Evolutionary conservation across 345 rosid genomes (phyloP).

Genomic region (Populus simonii): DNA sequence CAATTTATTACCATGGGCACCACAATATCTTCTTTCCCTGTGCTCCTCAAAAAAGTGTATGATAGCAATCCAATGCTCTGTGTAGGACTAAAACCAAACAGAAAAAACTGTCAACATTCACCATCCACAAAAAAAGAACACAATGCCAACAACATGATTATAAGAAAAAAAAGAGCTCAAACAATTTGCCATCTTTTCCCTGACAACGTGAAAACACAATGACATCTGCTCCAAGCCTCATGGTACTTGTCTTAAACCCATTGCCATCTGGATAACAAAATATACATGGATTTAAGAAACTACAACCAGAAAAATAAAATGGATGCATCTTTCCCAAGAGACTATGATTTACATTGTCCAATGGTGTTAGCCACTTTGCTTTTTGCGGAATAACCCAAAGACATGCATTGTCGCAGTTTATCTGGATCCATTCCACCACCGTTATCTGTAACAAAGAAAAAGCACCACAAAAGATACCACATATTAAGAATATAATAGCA

Average conservation of each 20-base stretch:
- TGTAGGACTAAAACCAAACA: constrained; percentile 53
- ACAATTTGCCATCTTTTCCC: constrained; percentile 71
- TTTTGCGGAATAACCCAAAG: constrained; percentile 88
- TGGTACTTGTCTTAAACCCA: constrained; percentile 97
- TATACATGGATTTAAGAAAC: not conserved
- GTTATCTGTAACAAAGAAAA: constrained; percentile 52
- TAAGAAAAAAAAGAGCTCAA: constrained; percentile 13
- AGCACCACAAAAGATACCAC: not conserved
- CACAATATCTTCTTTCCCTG: constrained; percentile 86
- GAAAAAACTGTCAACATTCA: not conserved
- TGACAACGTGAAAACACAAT: constrained; percentile 81
- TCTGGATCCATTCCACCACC: constrained; percentile 99
- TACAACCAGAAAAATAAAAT: not conserved
- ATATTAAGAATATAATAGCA: constrained; percentile 11
- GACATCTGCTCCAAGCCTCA: constrained; percentile 99
- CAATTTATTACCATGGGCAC: constrained; percentile 82
- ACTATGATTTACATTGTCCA: constrained; percentile 61
- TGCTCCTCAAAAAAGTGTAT: constrained; percentile 86
- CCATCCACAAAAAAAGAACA: not conserved
- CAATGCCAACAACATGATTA: not conserved
- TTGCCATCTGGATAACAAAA: constrained; percentile 64
- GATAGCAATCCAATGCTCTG: constrained; percentile 93
- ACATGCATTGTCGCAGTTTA: constrained; percentile 80
- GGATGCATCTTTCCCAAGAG: not conserved
- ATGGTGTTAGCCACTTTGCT: constrained; percentile 80